A percentile compares a stretch with the other conserved stretches of the same genome.
phyloP scores from a whole-genome alignment of 805 yeast genomes.

The Clavispora fructus region DNA sequence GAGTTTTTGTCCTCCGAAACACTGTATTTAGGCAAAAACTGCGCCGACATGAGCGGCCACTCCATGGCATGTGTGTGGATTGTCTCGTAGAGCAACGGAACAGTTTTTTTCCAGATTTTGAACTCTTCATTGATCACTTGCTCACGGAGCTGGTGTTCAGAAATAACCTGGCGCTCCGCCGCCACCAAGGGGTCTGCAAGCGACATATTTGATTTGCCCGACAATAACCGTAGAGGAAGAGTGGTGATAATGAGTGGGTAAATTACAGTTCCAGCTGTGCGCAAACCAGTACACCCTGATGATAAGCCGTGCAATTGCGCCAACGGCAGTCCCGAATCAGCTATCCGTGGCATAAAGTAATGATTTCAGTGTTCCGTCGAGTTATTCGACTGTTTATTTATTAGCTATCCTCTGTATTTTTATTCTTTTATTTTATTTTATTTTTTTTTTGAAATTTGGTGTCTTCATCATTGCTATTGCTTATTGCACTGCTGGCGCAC shows the following conservation, averaged over 20 bases:
- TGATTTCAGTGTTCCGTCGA: neutral
- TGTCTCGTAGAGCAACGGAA: conserved; percentile 71
- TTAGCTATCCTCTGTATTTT: too few species aligned
- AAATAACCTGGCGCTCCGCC: conserved; percentile 33
- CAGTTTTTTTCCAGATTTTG: conserved; percentile 77
- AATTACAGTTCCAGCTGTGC: neutral
- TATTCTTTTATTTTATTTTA: too few species aligned
- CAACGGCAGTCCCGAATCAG: too few species aligned
- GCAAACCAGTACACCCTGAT: conserved; percentile 6
- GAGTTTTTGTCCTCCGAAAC: conserved; percentile 22
- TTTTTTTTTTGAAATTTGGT: too few species aligned
- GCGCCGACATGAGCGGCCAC: conserved; percentile 68
- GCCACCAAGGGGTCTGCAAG: conserved; percentile 9
- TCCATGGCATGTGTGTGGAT: conserved; percentile 62
- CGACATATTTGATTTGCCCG: neutral
- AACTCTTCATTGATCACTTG: conserved; percentile 71
- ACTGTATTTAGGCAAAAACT: conserved; percentile 54
- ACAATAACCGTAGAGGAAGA: conserved; percentile 1
- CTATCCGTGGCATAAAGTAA: too few species aligned
- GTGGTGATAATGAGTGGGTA: neutral
- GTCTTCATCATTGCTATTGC: too few species aligned
- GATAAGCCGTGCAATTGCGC: neutral
- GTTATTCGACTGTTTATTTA: too few species aligned
- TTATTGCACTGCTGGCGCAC: too few species aligned
- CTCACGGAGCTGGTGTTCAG: conserved; percentile 51